Conservation (phyloP, 805 yeast species). For the Myxozyma mucilagina region DNA sequence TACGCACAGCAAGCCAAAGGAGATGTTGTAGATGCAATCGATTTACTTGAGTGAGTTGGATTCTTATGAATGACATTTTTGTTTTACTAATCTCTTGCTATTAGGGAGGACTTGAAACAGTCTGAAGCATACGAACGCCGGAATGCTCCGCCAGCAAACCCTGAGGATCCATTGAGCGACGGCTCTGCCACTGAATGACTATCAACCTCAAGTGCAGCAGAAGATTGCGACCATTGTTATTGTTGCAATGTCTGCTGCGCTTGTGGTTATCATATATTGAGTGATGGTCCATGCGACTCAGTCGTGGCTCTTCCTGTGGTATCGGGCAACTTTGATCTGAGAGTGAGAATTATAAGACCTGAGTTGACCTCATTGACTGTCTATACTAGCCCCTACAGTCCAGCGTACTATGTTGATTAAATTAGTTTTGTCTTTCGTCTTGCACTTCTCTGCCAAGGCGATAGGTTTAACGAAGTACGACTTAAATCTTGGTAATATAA, state of each 20-base stretch:
- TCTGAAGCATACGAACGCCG: constrained; percentile 17
- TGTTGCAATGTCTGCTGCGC: constrained; percentile 9
- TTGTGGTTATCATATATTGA: background rate
- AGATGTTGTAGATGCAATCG: constrained; percentile 27
- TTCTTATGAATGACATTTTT: background rate
- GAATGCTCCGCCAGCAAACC: constrained; percentile 8
- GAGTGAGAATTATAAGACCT: background rate
- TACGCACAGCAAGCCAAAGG: constrained; percentile 30
- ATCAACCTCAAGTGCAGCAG: background rate
- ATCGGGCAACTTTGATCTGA: background rate
- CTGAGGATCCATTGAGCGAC: constrained; percentile 4
- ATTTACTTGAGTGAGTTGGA: constrained; percentile 19
- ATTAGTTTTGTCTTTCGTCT: background rate
- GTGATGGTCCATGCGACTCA: background rate
- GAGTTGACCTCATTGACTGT: background rate
- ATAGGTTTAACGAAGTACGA: background rate
- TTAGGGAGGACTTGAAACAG: constrained; percentile 24
- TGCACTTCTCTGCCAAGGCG: background rate
- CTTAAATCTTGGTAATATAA: background rate
- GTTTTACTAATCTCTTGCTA: background rate
- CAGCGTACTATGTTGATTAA: background rate
- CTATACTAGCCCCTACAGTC: background rate
- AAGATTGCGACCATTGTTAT: background rate
- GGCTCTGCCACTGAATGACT: constrained; percentile 15
- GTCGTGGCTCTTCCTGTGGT: background rate